Evolutionary conservation across 768 basidiomycete species (phyloP), one percentile per base, ranked within the genome.

Genomic region (Kwoniella heveanensis): DNA sequence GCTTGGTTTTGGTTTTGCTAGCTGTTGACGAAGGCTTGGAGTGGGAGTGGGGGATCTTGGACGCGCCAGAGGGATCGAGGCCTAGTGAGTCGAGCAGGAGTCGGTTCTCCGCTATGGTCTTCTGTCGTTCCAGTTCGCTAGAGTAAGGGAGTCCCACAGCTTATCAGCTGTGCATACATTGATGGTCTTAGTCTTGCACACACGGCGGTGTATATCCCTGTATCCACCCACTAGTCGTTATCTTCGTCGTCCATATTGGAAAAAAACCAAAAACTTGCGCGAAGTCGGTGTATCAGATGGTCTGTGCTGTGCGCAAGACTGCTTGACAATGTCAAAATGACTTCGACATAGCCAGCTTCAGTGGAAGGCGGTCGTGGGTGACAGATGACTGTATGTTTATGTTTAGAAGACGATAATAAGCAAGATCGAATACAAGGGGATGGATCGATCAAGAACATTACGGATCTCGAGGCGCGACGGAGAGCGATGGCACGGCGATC

Each of bases 61-160:
- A 69, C 44, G 69, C 10, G 6, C 72, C 72, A 26, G 44, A 51
- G 1, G 66, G 62, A 53, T 77, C 73, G 22, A 80, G 63, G 7
- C 79, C 79, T 22, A 80, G 67, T 19, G 69, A 71, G 47, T 77
- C 73, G 53, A 80, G 71, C 15, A 80, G 68, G 0, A 53, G 57
- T 51, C 71, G 69, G 53, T 80, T 80, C 48, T 73, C 71, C 4
- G 74, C 74, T 29, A 80, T 80, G 30, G 64, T 77, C 54, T 73
- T 71, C 47, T 73, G 77, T 19, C 79, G 71, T 65, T 80, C 79
- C 36, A 70, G 59, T 62, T 80, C 79, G 66, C 77, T 78, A 10
- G 22, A 24, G 36, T 51, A n/a, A n/a, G n/a, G 30, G 7, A 7
- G 32, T 36, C 32, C 32, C 13, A 44, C 39, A 39, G 1, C 58